Conservation (phyloP, 345 rosid genomes). For the Gossypium stocksii region DNA sequence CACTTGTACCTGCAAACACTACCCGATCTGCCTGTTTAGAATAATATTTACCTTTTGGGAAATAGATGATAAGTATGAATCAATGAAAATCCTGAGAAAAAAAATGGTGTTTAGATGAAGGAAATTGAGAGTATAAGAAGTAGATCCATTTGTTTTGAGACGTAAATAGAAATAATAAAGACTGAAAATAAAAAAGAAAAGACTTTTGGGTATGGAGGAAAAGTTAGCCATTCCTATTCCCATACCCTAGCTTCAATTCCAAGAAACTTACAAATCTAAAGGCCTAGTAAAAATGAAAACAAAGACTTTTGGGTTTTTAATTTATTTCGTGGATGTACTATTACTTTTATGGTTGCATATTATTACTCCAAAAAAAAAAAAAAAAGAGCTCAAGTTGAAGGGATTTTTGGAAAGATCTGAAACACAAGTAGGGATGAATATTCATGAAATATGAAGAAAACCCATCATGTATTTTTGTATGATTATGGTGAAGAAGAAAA, state of each 20-base stretch:
- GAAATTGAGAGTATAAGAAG: neutral
- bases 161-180: neutral
- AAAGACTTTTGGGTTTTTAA: neutral
- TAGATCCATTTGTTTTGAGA: conserved; percentile 8
- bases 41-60: neutral
- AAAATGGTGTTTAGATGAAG: neutral
- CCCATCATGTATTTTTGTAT: neutral
- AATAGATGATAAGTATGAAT: neutral
- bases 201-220: neutral
- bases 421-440: neutral
- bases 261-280: neutral
- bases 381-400: neutral
- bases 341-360: neutral
- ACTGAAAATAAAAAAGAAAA: neutral
- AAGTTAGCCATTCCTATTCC: neutral
- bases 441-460: neutral
- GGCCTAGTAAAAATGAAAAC: neutral
- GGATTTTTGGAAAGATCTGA: neutral
- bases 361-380: neutral
- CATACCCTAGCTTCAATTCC: conserved; percentile 9
- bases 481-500: conserved; percentile 1
- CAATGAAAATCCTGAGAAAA: neutral
- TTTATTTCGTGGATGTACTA: neutral
- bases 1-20: conserved; percentile 1
- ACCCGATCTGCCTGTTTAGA: neutral